Conservation (phyloP, 2,329 filamentous ascomycete genomes). For the Botrytis hyacinthi region DNA sequence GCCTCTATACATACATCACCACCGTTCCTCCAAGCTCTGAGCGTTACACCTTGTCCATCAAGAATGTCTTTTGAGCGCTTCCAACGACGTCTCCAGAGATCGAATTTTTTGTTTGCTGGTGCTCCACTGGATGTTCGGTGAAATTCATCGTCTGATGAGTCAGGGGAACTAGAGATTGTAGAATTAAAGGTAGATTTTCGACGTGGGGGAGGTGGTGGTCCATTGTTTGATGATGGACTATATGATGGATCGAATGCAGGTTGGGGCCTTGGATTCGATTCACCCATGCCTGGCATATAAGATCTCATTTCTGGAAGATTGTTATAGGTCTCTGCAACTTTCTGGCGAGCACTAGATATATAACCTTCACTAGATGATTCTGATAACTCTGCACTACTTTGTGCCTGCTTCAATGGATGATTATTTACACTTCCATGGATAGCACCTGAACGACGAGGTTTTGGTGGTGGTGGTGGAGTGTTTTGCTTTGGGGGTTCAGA, state of each 20-base stretch:
- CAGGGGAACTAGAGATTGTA: slow-evolving; percentile 24
- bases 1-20: slow-evolving; percentile 67
- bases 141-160: slow-evolving; percentile 36
- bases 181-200: slow-evolving; percentile 24
- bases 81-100: slow-evolving; percentile 69
- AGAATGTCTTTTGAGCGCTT: slow-evolving; percentile 62
- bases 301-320: slow-evolving; percentile 37
- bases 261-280: neutral
- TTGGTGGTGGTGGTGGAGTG: slow-evolving; percentile 39
- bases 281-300: slow-evolving; percentile 31
- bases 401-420: slow-evolving; percentile 34
- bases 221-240: slow-evolving; percentile 21
- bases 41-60: slow-evolving; percentile 60
- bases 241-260: slow-evolving; percentile 8
- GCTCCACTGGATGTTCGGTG: slow-evolving; percentile 24
- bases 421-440: slow-evolving; percentile 10
- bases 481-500: slow-evolving; percentile 44
- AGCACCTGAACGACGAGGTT: slow-evolving; percentile 29
- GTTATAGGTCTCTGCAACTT: slow-evolving; percentile 38
- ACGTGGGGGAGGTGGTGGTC: slow-evolving; percentile 30
- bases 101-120: slow-evolving; percentile 63
- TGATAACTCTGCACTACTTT: slow-evolving; percentile 32
- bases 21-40: slow-evolving; percentile 73
- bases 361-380: slow-evolving; percentile 31
- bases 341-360: slow-evolving; percentile 34